Conservation (phyloP, 1,284 basidiomycete genomes). For the Coniferiporia weirii region DNA sequence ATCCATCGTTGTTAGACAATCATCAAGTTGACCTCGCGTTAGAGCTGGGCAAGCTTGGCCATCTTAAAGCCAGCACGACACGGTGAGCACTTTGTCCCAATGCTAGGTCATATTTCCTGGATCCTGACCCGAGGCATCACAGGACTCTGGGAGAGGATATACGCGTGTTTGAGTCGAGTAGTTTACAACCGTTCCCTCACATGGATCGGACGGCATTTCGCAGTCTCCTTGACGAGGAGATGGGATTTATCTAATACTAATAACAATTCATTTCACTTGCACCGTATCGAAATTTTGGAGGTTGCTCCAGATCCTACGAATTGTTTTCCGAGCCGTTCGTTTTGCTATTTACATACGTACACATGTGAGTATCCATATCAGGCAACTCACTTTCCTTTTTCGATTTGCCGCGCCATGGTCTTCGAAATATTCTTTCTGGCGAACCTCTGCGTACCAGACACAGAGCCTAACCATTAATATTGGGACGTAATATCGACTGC, state of each 20-base stretch:
- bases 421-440: too few species aligned
- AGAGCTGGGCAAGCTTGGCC: slow-evolving; percentile 55
- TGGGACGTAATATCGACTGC: not conserved
- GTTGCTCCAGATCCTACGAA: too few species aligned
- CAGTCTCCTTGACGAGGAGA: slow-evolving; percentile 63
- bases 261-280: not conserved
- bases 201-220: slow-evolving; percentile 63
- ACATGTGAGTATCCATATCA: not conserved
- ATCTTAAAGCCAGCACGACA: slow-evolving; percentile 59
- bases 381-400: not conserved
- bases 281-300: too few species aligned
- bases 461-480: too few species aligned
- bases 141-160: slow-evolving; percentile 55
- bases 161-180: slow-evolving; percentile 38
- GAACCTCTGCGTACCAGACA: too few species aligned
- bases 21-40: slow-evolving; percentile 89
- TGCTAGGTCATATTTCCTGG: slow-evolving; percentile 17
- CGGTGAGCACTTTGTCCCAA: slow-evolving; percentile 39
- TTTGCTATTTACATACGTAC: not conserved
- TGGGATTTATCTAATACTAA: slow-evolving; percentile 49
- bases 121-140: slow-evolving; percentile 10
- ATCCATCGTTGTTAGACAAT: slow-evolving; percentile 84
- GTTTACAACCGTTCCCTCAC: slow-evolving; percentile 54
- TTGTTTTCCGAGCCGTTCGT: not conserved
- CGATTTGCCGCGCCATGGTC: not conserved